phyloP scores from a whole-genome alignment of 352 stramenopile genomes.

The Phytophthora idaei region DNA sequence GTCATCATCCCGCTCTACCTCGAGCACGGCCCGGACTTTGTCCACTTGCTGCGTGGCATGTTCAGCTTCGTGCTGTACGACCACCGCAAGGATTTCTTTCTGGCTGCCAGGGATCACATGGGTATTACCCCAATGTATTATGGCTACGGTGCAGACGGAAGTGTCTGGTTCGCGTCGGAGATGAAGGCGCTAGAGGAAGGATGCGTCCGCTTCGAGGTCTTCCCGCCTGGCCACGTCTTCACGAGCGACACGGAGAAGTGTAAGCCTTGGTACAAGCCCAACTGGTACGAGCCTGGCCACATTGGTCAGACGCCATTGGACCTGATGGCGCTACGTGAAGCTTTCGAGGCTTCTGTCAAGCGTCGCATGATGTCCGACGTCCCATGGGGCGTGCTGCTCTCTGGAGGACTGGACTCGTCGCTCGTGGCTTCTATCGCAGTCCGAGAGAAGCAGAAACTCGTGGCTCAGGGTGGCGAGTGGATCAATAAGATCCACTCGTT shows the following conservation, averaged over 20 bases:
- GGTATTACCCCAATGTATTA: constrained; percentile 99
- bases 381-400: constrained; percentile 98
- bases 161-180: constrained; percentile 96
- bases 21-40: constrained; percentile 90
- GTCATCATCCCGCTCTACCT: constrained; percentile 97
- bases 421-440: constrained; percentile 97
- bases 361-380: constrained; percentile 99
- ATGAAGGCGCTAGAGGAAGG: constrained; percentile 96
- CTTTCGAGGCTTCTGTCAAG: constrained; percentile 95
- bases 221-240: constrained; percentile 92
- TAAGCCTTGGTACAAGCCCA: constrained; percentile 95
- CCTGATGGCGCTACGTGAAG: constrained; percentile 76
- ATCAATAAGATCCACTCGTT: constrained; percentile 98
- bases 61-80: constrained; percentile 99
- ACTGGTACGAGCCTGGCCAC: constrained; percentile 89
- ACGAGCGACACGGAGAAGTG: constrained; percentile 90
- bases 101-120: constrained; percentile 97
- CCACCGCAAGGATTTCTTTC: constrained; percentile 91
- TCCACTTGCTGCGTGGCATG: constrained; percentile 96
- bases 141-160: constrained; percentile 96
- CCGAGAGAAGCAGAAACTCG: constrained; percentile 91
- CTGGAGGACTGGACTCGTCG: constrained; percentile 97
- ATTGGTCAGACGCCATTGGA: constrained; percentile 71
- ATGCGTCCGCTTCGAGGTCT: constrained; percentile 87
- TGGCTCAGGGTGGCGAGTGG: constrained; percentile 79